phyloP scores from a whole-genome alignment of 2,329 filamentous ascomycete genomes.

The Aspergillus brunneoviolaceus region DNA sequence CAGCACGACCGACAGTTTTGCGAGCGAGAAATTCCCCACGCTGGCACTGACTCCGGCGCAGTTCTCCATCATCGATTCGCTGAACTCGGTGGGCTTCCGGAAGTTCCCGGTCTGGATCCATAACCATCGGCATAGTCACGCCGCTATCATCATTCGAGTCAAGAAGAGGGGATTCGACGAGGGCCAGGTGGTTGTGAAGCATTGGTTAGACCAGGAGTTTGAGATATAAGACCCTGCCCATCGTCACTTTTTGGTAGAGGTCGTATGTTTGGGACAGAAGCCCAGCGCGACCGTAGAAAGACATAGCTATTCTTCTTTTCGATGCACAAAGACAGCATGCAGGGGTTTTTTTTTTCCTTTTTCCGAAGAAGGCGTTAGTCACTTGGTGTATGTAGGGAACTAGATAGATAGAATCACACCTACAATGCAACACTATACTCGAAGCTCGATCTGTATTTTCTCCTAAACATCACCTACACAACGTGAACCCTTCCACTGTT shows the following conservation, averaged over 20 bases:
- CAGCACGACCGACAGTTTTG: neutral
- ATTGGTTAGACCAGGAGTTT: constrained; percentile 80
- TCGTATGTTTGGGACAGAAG: neutral
- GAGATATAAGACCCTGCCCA: constrained; percentile 44
- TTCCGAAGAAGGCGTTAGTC: neutral
- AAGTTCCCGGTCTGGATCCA: constrained; percentile 57
- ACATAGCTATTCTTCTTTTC: neutral
- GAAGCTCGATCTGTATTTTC: too few species aligned
- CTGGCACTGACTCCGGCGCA: constrained; percentile 77
- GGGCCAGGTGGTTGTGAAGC: constrained; percentile 72
- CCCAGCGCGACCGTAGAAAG: constrained; percentile 13
- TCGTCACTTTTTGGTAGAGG: too few species aligned
- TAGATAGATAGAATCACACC: too few species aligned
- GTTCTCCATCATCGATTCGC: constrained; percentile 77
- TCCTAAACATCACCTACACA: too few species aligned
- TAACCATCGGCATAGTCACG: constrained; percentile 77
- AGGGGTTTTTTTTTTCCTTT: neutral
- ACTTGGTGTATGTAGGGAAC: neutral
- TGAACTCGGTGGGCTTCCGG: constrained; percentile 63
- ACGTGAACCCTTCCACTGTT: too few species aligned
- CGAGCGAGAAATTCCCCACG: constrained; percentile 54
- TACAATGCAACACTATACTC: too few species aligned
- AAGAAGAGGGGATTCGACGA: constrained; percentile 69
- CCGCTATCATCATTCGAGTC: constrained; percentile 80
- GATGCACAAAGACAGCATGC: neutral